Base-by-base conservation (phyloP, 2,329 filamentous ascomycete species). In the Sclerotinia spermophila region DNA sequence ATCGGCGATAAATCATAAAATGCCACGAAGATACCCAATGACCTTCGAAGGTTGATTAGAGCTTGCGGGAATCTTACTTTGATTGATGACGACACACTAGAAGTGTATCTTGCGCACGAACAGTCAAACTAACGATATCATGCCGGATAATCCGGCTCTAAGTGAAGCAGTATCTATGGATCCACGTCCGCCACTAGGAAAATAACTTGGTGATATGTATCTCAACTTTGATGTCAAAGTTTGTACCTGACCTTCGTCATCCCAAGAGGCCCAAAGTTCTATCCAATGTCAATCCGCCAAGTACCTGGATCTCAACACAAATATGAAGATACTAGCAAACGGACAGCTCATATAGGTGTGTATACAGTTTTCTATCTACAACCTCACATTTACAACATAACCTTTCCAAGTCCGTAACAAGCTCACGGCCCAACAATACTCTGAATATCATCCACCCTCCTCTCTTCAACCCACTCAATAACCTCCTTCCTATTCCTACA, bases 391-490 rank as follows among this genome's bases (percentile, higher is more conserved):
- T 5, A 53, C 51, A 3, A 17, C 51, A 30, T 17, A 53, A 53
- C 3, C 5, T n/a, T 15, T 30, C 17, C 51, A 55, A 5, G n/a
- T 48, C 6, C 45, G n/a, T 44, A 17, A 4, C 42, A n/a, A n/a
- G 3, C 27, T 55, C 27, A 58, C 70, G 76, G 76, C 1, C 79
- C 79, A 73, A 79, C 76, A 70, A 80, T 79, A 72, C 75, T 77
- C 71, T 77, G 76, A 42, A 79, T 72, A 75, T 79, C 78, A 75
- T 79, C 78, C 3, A 79, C 73, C 58, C 79, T 75, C 65, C 76
- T 77, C 11, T 69, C 74, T 70, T 80, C 78, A 71, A 79, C 79
- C 78, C 79, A 80, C 13, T 56, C 65, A 40, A 79, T 71, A 1
- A 78, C 79, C 68, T 80, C 77, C 6, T 75, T 73, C 38, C 76